Conservation (phyloP, 805 yeast species). For the Lachancea lanzarotensis region DNA sequence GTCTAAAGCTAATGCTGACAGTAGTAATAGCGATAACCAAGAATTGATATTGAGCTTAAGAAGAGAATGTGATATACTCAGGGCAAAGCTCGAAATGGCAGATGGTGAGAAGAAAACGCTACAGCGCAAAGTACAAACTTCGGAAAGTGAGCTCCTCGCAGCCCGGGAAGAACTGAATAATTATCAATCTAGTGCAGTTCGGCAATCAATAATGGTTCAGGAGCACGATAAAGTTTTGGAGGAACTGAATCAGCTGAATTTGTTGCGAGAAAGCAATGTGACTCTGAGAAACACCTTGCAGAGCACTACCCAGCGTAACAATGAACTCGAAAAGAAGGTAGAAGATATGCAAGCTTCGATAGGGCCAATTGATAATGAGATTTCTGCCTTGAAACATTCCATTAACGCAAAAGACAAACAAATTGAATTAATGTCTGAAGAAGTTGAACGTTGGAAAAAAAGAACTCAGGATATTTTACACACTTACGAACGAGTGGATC, state of each 20-base stretch:
- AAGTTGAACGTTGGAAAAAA: conserved; percentile 52
- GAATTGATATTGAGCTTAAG: conserved; percentile 59
- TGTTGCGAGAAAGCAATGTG: conserved; percentile 61
- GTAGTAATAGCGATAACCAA: conserved; percentile 32
- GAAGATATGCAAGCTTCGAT: conserved; percentile 29
- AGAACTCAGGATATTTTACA: conserved; percentile 43
- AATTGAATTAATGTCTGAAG: conserved; percentile 42
- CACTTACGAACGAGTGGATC: conserved; percentile 43
- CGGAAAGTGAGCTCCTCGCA: conserved; percentile 46
- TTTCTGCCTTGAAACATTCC: conserved; percentile 36
- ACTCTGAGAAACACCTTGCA: conserved; percentile 51
- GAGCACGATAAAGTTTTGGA: conserved; percentile 43
- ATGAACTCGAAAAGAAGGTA: conserved; percentile 38
- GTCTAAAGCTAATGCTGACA: conserved; percentile 3
- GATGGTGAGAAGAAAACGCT: conserved; percentile 49
- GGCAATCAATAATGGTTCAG: conserved; percentile 16
- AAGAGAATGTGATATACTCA: conserved; percentile 67
- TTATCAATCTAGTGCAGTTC: conserved; percentile 31
- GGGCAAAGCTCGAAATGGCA: conserved; percentile 48
- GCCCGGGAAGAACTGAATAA: conserved; percentile 42
- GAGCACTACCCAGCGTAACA: conserved; percentile 27
- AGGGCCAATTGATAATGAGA: conserved; percentile 41
- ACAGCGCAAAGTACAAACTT: conserved; percentile 43
- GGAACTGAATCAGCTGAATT: conserved; percentile 54
- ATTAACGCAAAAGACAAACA: conserved; percentile 45